phyloP scores from a whole-genome alignment of 2,329 filamentous ascomycete species.

The Leptoxyphium fumago region DNA sequence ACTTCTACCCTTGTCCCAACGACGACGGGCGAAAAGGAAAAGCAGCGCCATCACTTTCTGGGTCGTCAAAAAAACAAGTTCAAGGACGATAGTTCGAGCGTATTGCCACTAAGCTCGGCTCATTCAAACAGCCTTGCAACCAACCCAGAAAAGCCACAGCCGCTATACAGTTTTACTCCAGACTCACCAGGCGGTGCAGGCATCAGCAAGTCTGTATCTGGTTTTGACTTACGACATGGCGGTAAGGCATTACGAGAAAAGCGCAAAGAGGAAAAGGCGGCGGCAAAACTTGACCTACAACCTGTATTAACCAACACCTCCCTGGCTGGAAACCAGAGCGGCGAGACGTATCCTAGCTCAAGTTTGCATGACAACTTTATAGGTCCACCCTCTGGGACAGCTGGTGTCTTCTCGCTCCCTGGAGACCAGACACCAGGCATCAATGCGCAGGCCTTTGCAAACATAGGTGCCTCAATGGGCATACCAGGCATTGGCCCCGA shows the following conservation, averaged over 20 bases:
- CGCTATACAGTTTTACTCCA: slow-evolving; percentile 67
- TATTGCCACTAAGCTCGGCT: slow-evolving; percentile 59
- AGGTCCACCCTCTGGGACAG: slow-evolving; percentile 10
- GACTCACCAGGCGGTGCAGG: slow-evolving; percentile 53
- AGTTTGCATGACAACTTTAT: slow-evolving; percentile 3
- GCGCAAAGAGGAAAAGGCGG: slow-evolving; percentile 38
- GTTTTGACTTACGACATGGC: slow-evolving; percentile 63
- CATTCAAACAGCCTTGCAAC: slow-evolving; percentile 63
- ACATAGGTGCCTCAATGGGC: slow-evolving; percentile 32
- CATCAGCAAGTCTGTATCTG: slow-evolving; percentile 73
- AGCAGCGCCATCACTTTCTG: slow-evolving; percentile 61
- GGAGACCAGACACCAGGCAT: slow-evolving; percentile 17
- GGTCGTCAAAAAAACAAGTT: slow-evolving; percentile 68
- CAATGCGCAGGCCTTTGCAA: slow-evolving; percentile 26
- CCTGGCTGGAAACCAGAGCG: slow-evolving; percentile 2
- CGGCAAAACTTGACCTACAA: slow-evolving; percentile 18
- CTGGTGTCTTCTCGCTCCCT: slow-evolving; percentile 16
- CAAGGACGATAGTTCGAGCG: slow-evolving; percentile 45
- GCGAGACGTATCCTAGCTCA: slow-evolving; percentile 10
- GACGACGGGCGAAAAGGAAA: slow-evolving; percentile 43
- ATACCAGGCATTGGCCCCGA: slow-evolving; percentile 40
- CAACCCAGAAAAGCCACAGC: slow-evolving; percentile 59
- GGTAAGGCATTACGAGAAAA: slow-evolving; percentile 67
- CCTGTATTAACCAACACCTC: slow-evolving; percentile 19
- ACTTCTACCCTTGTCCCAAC: slow-evolving; percentile 58